Evolutionary conservation across 1,284 basidiomycete species (phyloP).

Genomic region (Xerocomus amazonicus): DNA sequence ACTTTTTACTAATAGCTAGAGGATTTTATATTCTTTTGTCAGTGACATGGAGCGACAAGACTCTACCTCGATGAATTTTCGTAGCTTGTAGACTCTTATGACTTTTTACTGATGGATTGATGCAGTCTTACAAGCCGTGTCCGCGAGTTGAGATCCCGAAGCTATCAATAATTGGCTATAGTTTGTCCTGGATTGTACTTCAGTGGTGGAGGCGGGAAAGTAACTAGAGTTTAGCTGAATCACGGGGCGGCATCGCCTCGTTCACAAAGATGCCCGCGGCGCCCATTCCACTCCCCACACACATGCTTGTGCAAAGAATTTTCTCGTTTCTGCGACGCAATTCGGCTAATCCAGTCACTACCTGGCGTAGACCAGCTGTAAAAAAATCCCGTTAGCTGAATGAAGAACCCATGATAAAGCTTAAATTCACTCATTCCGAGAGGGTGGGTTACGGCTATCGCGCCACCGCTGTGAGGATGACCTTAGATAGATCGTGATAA

Average conservation of each 20-base stretch:
- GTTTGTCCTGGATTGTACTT: not conserved
- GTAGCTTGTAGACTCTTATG: too few relatives aligned
- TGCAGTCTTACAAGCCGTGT: too few relatives aligned
- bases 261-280: constrained; percentile 82
- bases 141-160: too few relatives aligned
- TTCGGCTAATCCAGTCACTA: constrained; percentile 81
- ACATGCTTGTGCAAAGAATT: constrained; percentile 83
- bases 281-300: constrained; percentile 86
- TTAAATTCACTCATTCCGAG: constrained; percentile 70
- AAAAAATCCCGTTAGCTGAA: not conserved
- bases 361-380: constrained; percentile 76
- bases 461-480: constrained; percentile 61
- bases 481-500: not conserved
- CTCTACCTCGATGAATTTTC: too few relatives aligned
- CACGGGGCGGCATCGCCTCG: constrained; percentile 41
- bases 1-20: too few relatives aligned
- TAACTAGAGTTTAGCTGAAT: constrained; percentile 24
- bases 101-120: too few relatives aligned
- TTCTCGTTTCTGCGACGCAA: constrained; percentile 64
- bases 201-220: not conserved
- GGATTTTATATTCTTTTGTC: too few relatives aligned
- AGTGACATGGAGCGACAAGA: too few relatives aligned
- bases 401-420: not conserved
- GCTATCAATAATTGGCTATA: not conserved
- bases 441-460: constrained; percentile 82